A percentile compares a stretch with the other conserved stretches of the same genome.
These are phyloP conservation scores for Cercis canadensis DNA, from an alignment of 306 rosid species.

Conservation along the genomic window DNA sequence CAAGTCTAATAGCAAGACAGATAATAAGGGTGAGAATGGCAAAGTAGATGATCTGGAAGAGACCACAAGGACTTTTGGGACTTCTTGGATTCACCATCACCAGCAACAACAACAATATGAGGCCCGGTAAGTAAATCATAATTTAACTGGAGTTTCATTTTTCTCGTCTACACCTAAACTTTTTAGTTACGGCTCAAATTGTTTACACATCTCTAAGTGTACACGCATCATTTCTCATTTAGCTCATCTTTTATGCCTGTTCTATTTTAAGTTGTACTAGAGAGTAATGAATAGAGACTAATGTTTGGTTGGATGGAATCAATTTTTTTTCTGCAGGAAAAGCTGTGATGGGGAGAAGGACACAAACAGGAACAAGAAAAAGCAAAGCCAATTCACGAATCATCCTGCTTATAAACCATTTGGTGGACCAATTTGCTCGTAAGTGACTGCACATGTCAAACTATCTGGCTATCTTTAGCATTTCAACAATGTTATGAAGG, in stretches of 20 bases:
- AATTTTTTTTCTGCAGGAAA: conserved; percentile 45
- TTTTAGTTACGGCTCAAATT: no score
- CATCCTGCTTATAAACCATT: conserved; percentile 59
- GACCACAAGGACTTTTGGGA: no score
- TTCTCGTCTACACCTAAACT: no score
- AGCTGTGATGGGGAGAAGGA: conserved; percentile 56
- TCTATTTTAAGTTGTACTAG: not conserved
- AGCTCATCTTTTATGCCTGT: no score
- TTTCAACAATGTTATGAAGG: conserved; percentile 29
- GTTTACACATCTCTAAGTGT: no score
- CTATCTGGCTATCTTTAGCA: conserved; percentile 26
- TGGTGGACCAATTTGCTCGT: conserved; percentile 85
- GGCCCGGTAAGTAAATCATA: no score
- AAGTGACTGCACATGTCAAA: conserved; percentile 52
- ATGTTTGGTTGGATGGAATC: conserved; percentile 11
- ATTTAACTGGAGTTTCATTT: no score
- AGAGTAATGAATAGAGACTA: no score
- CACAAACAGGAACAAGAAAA: conserved; percentile 46
- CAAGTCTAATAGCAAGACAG: not conserved
- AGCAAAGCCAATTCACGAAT: conserved; percentile 41
- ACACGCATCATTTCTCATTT: no score
- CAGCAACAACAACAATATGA: no score
- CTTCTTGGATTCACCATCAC: not conserved
- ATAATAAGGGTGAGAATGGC: not conserved
- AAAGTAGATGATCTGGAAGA: no score